phyloP scores from a whole-genome alignment of 83 land plant genomes.

The Picea mariana region DNA sequence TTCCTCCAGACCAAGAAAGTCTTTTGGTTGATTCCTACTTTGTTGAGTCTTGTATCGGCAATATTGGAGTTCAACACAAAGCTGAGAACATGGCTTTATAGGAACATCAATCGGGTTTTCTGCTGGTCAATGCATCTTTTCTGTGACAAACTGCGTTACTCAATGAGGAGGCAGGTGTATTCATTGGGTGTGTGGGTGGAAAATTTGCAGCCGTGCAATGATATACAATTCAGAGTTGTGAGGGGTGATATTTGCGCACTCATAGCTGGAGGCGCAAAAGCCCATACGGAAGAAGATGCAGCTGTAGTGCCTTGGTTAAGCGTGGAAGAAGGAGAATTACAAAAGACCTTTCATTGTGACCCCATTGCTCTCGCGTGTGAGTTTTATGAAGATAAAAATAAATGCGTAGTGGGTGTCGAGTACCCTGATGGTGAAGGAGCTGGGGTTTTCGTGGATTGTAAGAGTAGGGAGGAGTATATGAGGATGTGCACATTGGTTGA shows the following conservation, averaged over 20 bases:
- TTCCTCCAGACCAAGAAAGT: not conserved
- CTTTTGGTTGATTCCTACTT: not conserved
- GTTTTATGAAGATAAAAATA: no score
- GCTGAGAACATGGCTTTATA: not conserved
- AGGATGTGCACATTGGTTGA: no score
- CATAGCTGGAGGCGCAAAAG: no score
- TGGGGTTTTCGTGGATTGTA: no score
- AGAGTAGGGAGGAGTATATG: no score
- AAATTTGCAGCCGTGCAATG: not conserved
- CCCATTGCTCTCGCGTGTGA: no score
- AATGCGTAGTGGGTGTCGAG: no score
- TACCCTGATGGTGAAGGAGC: no score
- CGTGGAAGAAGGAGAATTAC: no score
- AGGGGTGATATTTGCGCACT: not conserved
- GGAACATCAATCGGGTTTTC: not conserved
- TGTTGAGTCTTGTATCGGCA: not conserved
- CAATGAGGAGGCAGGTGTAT: not conserved
- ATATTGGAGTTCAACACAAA: not conserved
- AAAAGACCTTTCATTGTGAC: no score
- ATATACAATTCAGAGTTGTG: not conserved
- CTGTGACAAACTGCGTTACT: not conserved
- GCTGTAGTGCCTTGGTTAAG: no score
- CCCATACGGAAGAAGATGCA: no score
- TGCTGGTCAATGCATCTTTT: not conserved
- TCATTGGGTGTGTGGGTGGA: not conserved